Evolutionary conservation across 2,329 filamentous ascomycete genomes (phyloP).

Genomic region (Trematosphaeria pertusa): DNA sequence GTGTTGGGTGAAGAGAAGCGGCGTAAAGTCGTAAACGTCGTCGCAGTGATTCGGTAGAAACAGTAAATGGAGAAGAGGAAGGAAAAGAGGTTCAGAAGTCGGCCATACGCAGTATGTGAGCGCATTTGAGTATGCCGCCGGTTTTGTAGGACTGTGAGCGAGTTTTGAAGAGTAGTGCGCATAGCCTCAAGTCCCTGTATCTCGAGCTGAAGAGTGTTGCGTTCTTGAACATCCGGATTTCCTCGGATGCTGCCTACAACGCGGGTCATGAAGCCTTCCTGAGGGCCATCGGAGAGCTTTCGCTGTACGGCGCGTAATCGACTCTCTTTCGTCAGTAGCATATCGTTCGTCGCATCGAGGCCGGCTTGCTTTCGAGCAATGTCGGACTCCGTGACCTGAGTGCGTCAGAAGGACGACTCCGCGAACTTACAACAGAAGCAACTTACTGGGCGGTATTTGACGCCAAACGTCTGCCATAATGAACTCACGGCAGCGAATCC

Average conservation of each 20-base stretch:
- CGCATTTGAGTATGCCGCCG: constrained; percentile 70
- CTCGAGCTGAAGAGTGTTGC: constrained; percentile 70
- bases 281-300: constrained; percentile 60
- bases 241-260: constrained; percentile 75
- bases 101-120: constrained; percentile 71
- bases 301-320: constrained; percentile 73
- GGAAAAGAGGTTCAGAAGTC: constrained; percentile 67
- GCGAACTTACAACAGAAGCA: neutral
- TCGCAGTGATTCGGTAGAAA: constrained; percentile 80
- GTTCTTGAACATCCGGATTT: constrained; percentile 62
- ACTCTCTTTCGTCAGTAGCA: constrained; percentile 77
- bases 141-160: constrained; percentile 68
- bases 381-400: constrained; percentile 71
- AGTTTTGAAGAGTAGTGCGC: constrained; percentile 72
- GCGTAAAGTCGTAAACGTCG: constrained; percentile 70
- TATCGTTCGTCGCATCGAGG: constrained; percentile 77
- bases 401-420: constrained; percentile 21
- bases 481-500: constrained; percentile 89
- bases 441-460: constrained; percentile 63
- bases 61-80: constrained; percentile 82
- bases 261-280: constrained; percentile 72
- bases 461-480: constrained; percentile 82
- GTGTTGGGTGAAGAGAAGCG: constrained; percentile 60
- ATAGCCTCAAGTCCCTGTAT: constrained; percentile 82
- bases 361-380: constrained; percentile 80